Evolutionary conservation across 2,329 filamentous ascomycete genomes (phyloP).

Genomic region (Periconia digitata): DNA sequence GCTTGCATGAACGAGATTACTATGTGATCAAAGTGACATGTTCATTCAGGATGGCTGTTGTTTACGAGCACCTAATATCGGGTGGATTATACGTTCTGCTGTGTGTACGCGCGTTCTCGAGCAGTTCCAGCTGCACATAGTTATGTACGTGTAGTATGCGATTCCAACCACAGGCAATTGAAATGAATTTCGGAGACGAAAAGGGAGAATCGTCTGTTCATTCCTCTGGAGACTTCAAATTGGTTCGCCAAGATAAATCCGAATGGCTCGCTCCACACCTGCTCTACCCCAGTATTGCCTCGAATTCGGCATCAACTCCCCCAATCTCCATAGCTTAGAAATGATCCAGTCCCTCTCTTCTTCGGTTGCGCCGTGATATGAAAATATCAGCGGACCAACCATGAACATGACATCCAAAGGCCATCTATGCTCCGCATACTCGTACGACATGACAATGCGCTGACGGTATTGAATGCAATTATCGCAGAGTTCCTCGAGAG

Average conservation of each 20-base stretch:
- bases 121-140: too few relatives aligned
- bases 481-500: background rate
- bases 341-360: conserved; percentile 6
- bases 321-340: background rate
- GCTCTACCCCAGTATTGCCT: background rate
- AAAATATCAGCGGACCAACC: conserved; percentile 2
- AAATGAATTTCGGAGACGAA: too few relatives aligned
- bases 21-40: too few relatives aligned
- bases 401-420: conserved; percentile 4
- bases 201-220: too few relatives aligned
- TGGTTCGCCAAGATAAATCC: background rate
- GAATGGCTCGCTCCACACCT: background rate
- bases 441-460: conserved; percentile 5
- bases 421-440: conserved; percentile 1
- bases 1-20: too few relatives aligned
- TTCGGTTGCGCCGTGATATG: conserved; percentile 1
- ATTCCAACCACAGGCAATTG: too few relatives aligned
- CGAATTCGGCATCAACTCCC: background rate
- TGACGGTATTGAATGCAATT: background rate
- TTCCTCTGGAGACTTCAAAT: background rate
- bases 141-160: too few relatives aligned
- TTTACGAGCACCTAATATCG: too few relatives aligned
- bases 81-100: too few relatives aligned
- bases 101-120: too few relatives aligned
- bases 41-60: too few relatives aligned